These are phyloP conservation scores for Agrocybe chaxingu DNA, from an alignment of 768 basidiomycete genomes.

Conservation along the genomic window DNA sequence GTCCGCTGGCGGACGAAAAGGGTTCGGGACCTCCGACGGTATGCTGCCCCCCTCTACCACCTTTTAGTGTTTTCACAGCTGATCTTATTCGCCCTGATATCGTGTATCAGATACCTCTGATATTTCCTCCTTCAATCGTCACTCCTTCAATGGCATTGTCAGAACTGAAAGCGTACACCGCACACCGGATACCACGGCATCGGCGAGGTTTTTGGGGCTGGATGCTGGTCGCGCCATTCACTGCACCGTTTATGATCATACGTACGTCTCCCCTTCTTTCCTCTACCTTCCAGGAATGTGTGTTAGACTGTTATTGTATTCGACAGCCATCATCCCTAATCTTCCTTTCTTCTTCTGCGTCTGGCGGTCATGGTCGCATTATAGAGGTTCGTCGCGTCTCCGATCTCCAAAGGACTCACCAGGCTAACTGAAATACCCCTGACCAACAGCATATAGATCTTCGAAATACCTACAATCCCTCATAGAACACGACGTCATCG, in stretches of 20 bases:
- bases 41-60: background rate
- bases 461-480: constrained; percentile 66
- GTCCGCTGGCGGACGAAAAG: constrained; percentile 16
- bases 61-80: background rate
- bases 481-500: constrained; percentile 50
- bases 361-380: constrained; percentile 87
- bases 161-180: constrained; percentile 51
- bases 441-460: constrained; percentile 56
- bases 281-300: background rate
- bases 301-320: background rate
- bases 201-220: constrained; percentile 63
- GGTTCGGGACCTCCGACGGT: constrained; percentile 13
- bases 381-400: constrained; percentile 47
- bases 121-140: constrained; percentile 52
- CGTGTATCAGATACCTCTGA: constrained; percentile 51
- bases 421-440: background rate
- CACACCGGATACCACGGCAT: constrained; percentile 59
- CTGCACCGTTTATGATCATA: constrained; percentile 72
- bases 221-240: constrained; percentile 66
- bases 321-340: constrained; percentile 74
- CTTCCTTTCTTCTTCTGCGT: constrained; percentile 82
- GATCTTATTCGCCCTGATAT: background rate
- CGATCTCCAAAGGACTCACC: background rate
- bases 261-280: constrained; percentile 44
- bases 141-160: constrained; percentile 30